These are phyloP conservation scores for Cucurbitaria berberidis DNA, from an alignment of 2,329 filamentous ascomycete species.

Conservation along the genomic window DNA sequence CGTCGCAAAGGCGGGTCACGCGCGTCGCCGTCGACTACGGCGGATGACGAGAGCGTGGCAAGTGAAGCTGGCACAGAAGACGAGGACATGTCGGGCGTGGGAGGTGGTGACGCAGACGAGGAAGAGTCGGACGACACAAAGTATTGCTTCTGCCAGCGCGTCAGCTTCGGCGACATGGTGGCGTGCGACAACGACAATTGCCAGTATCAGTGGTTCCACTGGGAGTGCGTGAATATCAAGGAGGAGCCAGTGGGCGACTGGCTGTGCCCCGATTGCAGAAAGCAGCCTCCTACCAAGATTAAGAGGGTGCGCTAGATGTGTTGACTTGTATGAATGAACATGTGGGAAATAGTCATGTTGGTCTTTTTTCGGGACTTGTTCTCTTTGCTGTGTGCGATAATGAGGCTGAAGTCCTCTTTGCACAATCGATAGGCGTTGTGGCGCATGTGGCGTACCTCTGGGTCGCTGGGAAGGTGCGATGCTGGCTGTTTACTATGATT, in stretches of 20 bases:
- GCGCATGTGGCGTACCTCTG: slow-evolving; percentile 12
- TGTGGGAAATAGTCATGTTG: too few species aligned
- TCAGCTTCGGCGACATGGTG: slow-evolving; percentile 88
- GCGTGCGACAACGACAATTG: slow-evolving; percentile 85
- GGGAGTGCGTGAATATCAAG: slow-evolving; percentile 63
- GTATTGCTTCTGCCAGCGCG: slow-evolving; percentile 83
- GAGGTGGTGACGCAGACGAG: slow-evolving; percentile 53
- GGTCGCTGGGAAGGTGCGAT: slow-evolving; percentile 13
- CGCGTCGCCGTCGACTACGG: slow-evolving; percentile 51
- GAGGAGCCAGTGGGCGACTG: slow-evolving; percentile 59
- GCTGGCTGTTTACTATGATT: too few species aligned
- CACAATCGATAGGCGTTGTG: slow-evolving; percentile 9
- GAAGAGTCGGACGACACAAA: slow-evolving; percentile 77
- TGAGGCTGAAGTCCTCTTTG: too few species aligned
- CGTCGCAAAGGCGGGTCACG: slow-evolving; percentile 46
- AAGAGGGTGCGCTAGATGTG: slow-evolving; percentile 44
- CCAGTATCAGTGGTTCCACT: slow-evolving; percentile 87
- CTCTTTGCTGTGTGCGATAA: too few species aligned
- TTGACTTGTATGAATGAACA: too few species aligned
- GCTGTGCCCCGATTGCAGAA: slow-evolving; percentile 54
- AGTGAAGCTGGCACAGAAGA: slow-evolving; percentile 51
- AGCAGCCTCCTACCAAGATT: slow-evolving; percentile 50
- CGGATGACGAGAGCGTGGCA: slow-evolving; percentile 61
- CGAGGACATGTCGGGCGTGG: slow-evolving; percentile 61
- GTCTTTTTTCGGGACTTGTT: too few species aligned